Base-by-base conservation (phyloP, 805 yeast species). In the Metschnikowia similis region DNA sequence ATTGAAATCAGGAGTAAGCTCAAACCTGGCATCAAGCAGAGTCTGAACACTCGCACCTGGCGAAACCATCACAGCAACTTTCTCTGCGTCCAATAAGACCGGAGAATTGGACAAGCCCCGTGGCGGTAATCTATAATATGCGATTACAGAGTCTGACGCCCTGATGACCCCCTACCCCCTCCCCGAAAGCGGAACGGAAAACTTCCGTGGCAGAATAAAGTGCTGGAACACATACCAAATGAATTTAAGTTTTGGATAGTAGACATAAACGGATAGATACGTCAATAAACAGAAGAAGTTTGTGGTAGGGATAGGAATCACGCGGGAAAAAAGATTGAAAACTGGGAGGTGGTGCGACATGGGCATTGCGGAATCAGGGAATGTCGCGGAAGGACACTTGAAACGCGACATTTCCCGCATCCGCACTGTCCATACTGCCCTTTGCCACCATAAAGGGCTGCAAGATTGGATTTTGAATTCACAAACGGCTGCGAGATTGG, bases 211-310 rank as follows among this genome's bases (percentile, higher is more conserved):
- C 9, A 13, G 14, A 17, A n/a, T 17, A 34, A 8, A 10, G 14
- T 48, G 27, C 6, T 10, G 27, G n/a, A 7, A 10, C 7, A 72
- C 81, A 49, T 75, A 77, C 81, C 84, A 77, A 86, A 85, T 52
- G 89, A 81, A 74, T 82, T 85, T 69, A 86, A 77, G 80, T 86
- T 86, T 80, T 92, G 95, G 82, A 92, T 88, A 76, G 97, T 89
- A 77, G 91, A 81, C 89, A 84, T 84, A 80, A 50, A 56, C 54
- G 57, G 58, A 56, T 48, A 48, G 40, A 48, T 30, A 51, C 50
- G 50, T 52, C 52, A 52, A 39, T 52, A 52, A 48, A 44, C 37
- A 52, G 41, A 38, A 35, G 50, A 35, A 37, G 51, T 45, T 41
- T 38, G 42, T 36, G 32, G 45, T 38, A 43, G 42, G 48, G 35